A percentile compares a stretch with the other conserved stretches of the same genome.
These are phyloP conservation scores for Vigna unguiculata DNA, from an alignment of 306 rosid species.

Conservation along the genomic window DNA sequence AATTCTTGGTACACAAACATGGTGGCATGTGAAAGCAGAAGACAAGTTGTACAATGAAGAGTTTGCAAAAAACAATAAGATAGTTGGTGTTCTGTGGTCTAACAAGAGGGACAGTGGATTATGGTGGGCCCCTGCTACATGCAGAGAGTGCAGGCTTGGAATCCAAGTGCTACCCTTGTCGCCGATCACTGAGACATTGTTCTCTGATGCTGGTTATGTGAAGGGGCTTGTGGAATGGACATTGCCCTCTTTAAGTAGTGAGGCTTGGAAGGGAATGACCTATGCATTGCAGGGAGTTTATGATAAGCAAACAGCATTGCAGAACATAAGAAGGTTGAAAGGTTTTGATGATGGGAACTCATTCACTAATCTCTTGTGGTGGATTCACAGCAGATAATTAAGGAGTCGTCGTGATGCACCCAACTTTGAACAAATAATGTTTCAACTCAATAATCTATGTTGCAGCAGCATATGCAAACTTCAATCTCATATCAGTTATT, in stretches of 20 bases:
- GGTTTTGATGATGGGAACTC: constrained; percentile 89
- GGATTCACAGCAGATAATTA: constrained; percentile 79
- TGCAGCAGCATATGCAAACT: no score
- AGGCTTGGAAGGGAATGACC: constrained; percentile 94
- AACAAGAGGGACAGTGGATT: constrained; percentile 79
- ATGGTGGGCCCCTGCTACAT: constrained; percentile 81
- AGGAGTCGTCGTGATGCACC: no score
- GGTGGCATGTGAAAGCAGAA: constrained; percentile 87
- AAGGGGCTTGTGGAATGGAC: constrained; percentile 86
- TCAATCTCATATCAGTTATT: no score
- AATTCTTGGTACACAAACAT: constrained; percentile 71
- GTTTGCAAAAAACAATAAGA: constrained; percentile 62
- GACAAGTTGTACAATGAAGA: constrained; percentile 60
- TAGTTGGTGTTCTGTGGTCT: constrained; percentile 82
- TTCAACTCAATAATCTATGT: no score
- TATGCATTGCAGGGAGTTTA: constrained; percentile 78
- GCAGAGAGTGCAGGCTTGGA: constrained; percentile 82
- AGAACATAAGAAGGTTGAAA: constrained; percentile 60
- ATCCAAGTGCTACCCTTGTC: constrained; percentile 77
- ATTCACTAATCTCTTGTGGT: constrained; percentile 80
- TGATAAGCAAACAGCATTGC: constrained; percentile 64
- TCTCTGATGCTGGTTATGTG: constrained; percentile 63
- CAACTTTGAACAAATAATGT: no score
- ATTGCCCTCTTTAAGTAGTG: constrained; percentile 66
- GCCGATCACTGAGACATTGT: constrained; percentile 75